A percentile compares a stretch with the other conserved stretches of the same genome.
Evolutionary conservation across 2,329 filamentous ascomycete genomes (phyloP).

Genomic region (Mycocentrospora acerina): DNA sequence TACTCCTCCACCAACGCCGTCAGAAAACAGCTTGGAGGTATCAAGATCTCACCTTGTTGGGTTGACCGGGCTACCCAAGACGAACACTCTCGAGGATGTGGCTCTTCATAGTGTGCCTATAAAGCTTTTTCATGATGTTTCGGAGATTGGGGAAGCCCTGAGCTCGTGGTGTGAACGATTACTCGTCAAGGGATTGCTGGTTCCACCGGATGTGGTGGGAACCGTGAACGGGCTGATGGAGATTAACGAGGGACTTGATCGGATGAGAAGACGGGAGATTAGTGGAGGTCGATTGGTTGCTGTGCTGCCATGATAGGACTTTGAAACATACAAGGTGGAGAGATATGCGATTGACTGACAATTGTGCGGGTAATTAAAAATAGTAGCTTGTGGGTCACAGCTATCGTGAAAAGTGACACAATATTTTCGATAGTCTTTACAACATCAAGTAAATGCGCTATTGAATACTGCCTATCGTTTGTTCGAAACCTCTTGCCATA

Average conservation of each 20-base stretch:
- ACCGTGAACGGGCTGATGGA: constrained; percentile 64
- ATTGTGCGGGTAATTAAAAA: too few relatives aligned
- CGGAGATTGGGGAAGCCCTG: constrained; percentile 62
- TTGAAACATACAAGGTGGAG: too few relatives aligned
- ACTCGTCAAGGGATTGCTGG: constrained; percentile 56
- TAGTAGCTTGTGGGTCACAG: too few relatives aligned
- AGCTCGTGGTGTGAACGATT: constrained; percentile 68
- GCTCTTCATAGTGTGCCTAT: constrained; percentile 69
- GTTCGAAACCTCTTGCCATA: too few relatives aligned
- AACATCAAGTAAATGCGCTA: too few relatives aligned
- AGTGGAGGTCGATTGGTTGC: constrained; percentile 67
- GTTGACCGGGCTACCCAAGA: constrained; percentile 67
- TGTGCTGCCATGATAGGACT: too few relatives aligned
- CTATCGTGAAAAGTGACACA: too few relatives aligned
- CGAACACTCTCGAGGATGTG: constrained; percentile 46
- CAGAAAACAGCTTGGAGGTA: constrained; percentile 25
- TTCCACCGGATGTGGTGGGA: constrained; percentile 66
- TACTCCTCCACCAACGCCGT: constrained; percentile 34
- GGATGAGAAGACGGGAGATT: constrained; percentile 65
- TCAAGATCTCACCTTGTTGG: constrained; percentile 62
- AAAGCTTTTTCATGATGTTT: constrained; percentile 72
- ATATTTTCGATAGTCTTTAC: too few relatives aligned
- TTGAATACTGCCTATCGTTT: too few relatives aligned
- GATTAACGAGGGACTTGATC: constrained; percentile 68
- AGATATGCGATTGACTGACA: too few relatives aligned